Evolutionary conservation across 176 grass and related monocot genomes (phyloP), one percentile per base, ranked within the genome.

Genomic region (Cenchrus fungigraminus): DNA sequence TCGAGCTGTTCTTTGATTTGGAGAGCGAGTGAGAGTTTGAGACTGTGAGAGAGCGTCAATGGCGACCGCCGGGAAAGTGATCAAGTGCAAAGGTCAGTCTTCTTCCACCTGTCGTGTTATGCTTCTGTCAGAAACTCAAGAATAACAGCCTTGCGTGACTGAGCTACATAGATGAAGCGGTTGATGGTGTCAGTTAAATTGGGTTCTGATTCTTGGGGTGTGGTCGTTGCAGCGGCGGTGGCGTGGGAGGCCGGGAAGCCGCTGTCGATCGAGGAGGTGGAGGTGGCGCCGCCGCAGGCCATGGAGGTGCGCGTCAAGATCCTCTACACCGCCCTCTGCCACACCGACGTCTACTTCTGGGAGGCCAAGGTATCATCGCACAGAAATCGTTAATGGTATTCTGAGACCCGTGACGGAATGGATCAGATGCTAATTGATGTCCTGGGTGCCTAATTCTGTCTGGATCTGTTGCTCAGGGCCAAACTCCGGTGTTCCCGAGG

Each of bases 331-430:
- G 68, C 95, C 5, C 90, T 97, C 74, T 97, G 95, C 79, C 95
- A 97, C 86, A 97, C 95, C 5, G 95, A 97, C 79, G 92, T 97
- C 86, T 97, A 86, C 90, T 97, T 97, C 92, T 97, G 95, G 95
- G 90, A 97, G 51, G 95, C 95, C 51, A 94, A 97, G 90, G 95
- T 97, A 83, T 9, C 53, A 57, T 8, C 57, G 0, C 37, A 40
- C 37, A 40, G 4, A 40, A 40, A 4, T 40, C 4, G 37, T 0
- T 40, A 3, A 40, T 40, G 37, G 37, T 40, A 4, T 2, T 40
- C 37, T 40, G 37, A 40, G 37, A 40, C 37, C 1, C 37, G 37
- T 40, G 37, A 40, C 37, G 4, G 37, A 2, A 40, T 40, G 37
- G 37, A 40, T 40, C 37, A 40, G 37, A 40, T 22, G 20, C 57